These are phyloP conservation scores for Xylaria scruposa DNA, from an alignment of 495 filamentous ascomycete species.

Conservation along the genomic window DNA sequence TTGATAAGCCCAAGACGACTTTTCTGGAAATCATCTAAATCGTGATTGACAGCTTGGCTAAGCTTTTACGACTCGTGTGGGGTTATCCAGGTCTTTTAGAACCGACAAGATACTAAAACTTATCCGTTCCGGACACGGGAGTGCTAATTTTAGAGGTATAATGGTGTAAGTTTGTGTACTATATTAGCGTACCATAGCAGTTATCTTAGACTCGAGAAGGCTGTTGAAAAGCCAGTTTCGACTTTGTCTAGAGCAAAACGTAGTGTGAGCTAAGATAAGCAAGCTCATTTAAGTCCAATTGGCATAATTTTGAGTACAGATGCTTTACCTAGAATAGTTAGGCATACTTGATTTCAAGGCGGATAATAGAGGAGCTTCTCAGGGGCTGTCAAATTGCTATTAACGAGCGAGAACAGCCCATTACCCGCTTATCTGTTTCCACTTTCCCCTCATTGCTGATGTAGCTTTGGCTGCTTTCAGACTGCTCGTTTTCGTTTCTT, in stretches of 20 bases:
- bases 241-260: background rate
- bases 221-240: background rate
- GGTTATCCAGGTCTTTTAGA: background rate
- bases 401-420: constrained; percentile 12
- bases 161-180: background rate
- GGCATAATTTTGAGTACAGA: background rate
- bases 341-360: background rate
- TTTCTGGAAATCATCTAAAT: background rate
- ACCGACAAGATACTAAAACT: background rate
- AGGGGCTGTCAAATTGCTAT: constrained; percentile 9
- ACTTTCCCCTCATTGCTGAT: constrained; percentile 11
- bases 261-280: background rate
- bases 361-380: constrained; percentile 10
- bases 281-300: background rate
- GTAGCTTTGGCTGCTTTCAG: background rate
- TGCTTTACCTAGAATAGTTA: background rate
- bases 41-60: background rate
- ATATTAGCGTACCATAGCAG: background rate
- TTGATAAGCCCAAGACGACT: background rate
- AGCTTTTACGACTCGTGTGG: background rate
- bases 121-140: background rate
- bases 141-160: background rate
- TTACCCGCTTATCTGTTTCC: constrained; percentile 21
- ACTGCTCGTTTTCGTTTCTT: background rate
- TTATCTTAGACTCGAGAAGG: background rate